Percentiles rank a stretch among this genome's conserved stretches.
Evolutionary conservation across 1,284 basidiomycete species (phyloP).

Genomic region (Melampsora abietis-canadensis): DNA sequence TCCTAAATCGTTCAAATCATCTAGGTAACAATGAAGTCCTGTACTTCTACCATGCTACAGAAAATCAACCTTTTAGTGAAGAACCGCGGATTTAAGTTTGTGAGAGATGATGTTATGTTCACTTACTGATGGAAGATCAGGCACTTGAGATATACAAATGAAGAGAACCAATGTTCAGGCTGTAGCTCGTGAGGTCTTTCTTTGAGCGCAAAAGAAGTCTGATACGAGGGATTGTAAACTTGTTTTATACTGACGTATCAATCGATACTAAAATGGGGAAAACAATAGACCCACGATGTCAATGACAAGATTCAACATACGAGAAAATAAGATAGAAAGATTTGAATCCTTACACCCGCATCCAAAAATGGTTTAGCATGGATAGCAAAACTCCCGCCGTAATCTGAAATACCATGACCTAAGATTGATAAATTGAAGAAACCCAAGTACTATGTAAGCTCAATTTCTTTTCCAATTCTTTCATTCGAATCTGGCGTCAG

Average conservation of each 20-base stretch:
- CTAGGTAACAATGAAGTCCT: conserved; percentile 30
- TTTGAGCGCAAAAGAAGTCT: neutral
- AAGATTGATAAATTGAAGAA: neutral
- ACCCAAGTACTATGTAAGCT: neutral
- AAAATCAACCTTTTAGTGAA: neutral
- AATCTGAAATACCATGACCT: conserved; percentile 40
- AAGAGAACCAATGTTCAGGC: neutral
- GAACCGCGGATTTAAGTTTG: neutral
- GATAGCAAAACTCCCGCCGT: conserved; percentile 18
- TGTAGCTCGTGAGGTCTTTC: neutral
- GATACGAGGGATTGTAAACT: neutral
- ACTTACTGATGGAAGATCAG: conserved; percentile 32
- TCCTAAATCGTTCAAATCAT: conserved; percentile 30
- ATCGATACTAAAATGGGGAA: conserved; percentile 10
- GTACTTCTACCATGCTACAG: conserved; percentile 40
- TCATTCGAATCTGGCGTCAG: neutral
- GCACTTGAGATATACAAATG: neutral
- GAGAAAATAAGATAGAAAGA: neutral
- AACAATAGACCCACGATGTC: neutral
- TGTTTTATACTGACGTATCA: conserved; percentile 12
- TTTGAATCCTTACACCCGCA: conserved; percentile 30
- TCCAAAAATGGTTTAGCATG: conserved; percentile 33
- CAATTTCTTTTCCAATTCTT: neutral
- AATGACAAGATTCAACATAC: neutral
- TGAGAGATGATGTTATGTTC: neutral